phyloP scores from a whole-genome alignment of 768 basidiomycete species.

The Dioszegia crocea region DNA sequence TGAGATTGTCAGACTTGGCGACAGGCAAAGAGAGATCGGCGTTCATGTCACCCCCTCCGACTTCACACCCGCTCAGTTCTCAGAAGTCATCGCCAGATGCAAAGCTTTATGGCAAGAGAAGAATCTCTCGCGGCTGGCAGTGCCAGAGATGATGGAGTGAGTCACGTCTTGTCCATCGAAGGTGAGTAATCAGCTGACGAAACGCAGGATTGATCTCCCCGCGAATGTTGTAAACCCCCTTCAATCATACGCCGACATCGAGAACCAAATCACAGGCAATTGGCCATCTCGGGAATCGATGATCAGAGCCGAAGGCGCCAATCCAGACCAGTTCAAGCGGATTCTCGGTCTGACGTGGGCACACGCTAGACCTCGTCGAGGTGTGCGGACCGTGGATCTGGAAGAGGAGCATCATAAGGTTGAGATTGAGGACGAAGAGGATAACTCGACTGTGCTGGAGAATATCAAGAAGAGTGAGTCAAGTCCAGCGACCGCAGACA shows the following conservation, averaged over 20 bases:
- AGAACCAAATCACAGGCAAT: conserved; percentile 31
- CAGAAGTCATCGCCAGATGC: conserved; percentile 39
- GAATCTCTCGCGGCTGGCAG: conserved; percentile 40
- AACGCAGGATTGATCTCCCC: conserved; percentile 36
- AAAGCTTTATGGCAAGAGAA: conserved; percentile 46
- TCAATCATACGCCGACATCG: conserved; percentile 34
- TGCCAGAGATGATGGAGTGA: conserved; percentile 48
- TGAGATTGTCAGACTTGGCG: conserved; percentile 32
- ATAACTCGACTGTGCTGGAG: conserved; percentile 38
- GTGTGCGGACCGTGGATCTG: conserved; percentile 32
- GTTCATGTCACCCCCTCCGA: conserved; percentile 44
- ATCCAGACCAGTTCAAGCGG: conserved; percentile 38
- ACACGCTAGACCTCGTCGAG: conserved; percentile 33
- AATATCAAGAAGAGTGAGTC: conserved; percentile 43
- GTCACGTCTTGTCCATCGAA: background rate
- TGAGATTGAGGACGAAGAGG: conserved; percentile 30
- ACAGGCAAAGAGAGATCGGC: conserved; percentile 38
- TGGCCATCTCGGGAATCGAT: conserved; percentile 43
- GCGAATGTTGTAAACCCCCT: conserved; percentile 29
- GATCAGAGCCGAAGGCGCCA: conserved; percentile 33
- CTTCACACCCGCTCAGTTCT: conserved; percentile 38
- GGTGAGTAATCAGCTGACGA: background rate
- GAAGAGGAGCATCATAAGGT: conserved; percentile 37
- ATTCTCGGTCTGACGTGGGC: conserved; percentile 44
- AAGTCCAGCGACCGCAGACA: too few relatives aligned